A percentile compares a stretch with the other conserved stretches of the same genome.
phyloP scores from a whole-genome alignment of 2,329 filamentous ascomycete species.

The Coleophoma crateriformis region DNA sequence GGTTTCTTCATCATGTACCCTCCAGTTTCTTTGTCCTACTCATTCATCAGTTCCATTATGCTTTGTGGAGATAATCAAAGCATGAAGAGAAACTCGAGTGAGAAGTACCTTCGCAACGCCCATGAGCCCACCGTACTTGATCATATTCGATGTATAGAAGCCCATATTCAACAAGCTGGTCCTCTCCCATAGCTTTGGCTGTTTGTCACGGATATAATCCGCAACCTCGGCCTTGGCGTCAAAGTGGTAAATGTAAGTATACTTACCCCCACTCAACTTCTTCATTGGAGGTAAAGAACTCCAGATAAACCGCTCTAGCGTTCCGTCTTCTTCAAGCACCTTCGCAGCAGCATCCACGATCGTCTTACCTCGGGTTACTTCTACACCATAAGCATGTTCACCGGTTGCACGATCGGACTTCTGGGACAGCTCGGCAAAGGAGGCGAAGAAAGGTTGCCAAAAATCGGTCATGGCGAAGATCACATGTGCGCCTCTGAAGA shows the following conservation, averaged over 20 bases:
- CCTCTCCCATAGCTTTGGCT: slow-evolving; percentile 22
- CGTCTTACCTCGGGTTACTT: slow-evolving; percentile 25
- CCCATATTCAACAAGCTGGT: slow-evolving; percentile 29
- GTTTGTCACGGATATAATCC: slow-evolving; percentile 20
- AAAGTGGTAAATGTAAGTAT: slow-evolving; percentile 31
- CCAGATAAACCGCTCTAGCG: slow-evolving; percentile 9
- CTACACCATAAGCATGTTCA: slow-evolving; percentile 15
- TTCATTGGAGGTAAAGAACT: slow-evolving; percentile 20
- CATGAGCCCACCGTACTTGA: slow-evolving; percentile 2
- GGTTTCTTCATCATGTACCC: slow-evolving; percentile 7
- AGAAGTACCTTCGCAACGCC: background rate
- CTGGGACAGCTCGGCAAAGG: slow-evolving; percentile 8
- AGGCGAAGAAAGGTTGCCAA: slow-evolving; percentile 16
- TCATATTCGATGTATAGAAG: slow-evolving; percentile 28
- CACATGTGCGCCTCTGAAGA: slow-evolving; percentile 29
- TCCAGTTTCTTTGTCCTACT: slow-evolving; percentile 5
- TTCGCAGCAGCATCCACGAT: slow-evolving; percentile 26
- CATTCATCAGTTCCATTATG: background rate
- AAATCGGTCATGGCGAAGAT: slow-evolving; percentile 34
- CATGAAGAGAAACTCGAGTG: background rate
- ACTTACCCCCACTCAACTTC: slow-evolving; percentile 30
- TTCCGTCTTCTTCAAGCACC: slow-evolving; percentile 17
- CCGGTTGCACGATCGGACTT: slow-evolving; percentile 12
- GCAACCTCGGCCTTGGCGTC: slow-evolving; percentile 28
- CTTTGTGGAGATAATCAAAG: background rate